phyloP scores from a whole-genome alignment of 75 land plant genomes.

The Larix kaempferi region DNA sequence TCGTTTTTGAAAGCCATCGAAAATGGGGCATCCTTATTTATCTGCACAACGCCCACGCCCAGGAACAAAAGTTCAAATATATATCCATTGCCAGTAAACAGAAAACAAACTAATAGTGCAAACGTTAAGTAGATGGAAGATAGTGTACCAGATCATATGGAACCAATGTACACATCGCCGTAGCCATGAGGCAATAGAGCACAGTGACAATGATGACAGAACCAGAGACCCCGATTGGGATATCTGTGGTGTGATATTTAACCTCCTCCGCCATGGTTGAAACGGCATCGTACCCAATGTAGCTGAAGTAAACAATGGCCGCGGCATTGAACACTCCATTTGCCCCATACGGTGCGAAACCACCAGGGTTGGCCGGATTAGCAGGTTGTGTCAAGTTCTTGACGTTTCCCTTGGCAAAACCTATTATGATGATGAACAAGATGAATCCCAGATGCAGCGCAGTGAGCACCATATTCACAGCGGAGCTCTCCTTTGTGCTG shows the following conservation, averaged over 20 bases:
- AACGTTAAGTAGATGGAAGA: background rate
- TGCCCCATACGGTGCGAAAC: slow-evolving; percentile 79
- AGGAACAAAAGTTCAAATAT: background rate
- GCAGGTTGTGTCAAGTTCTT: slow-evolving; percentile 59
- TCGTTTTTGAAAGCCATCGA: slow-evolving; percentile 65
- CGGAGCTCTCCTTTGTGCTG: slow-evolving; percentile 85
- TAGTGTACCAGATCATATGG: slow-evolving; percentile 74
- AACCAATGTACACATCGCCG: slow-evolving; percentile 68
- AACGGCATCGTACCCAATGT: slow-evolving; percentile 95
- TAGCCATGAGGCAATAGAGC: slow-evolving; percentile 85
- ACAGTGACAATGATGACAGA: slow-evolving; percentile 80
- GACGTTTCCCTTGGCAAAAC: slow-evolving; percentile 69
- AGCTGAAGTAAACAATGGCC: slow-evolving; percentile 85
- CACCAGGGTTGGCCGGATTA: slow-evolving; percentile 36
- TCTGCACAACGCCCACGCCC: slow-evolving; percentile 27
- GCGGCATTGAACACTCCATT: slow-evolving; percentile 81
- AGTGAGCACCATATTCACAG: slow-evolving; percentile 77
- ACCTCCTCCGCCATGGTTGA: slow-evolving; percentile 97
- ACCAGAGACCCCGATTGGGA: slow-evolving; percentile 89
- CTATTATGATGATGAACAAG: slow-evolving; percentile 63
- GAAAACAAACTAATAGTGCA: too few relatives aligned
- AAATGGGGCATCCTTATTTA: slow-evolving; percentile 73
- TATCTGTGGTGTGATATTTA: slow-evolving; percentile 55
- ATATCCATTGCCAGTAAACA: background rate
- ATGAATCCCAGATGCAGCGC: slow-evolving; percentile 66